Conservation (phyloP, 129 eudicot genomes). For the Lactuca sativa region DNA sequence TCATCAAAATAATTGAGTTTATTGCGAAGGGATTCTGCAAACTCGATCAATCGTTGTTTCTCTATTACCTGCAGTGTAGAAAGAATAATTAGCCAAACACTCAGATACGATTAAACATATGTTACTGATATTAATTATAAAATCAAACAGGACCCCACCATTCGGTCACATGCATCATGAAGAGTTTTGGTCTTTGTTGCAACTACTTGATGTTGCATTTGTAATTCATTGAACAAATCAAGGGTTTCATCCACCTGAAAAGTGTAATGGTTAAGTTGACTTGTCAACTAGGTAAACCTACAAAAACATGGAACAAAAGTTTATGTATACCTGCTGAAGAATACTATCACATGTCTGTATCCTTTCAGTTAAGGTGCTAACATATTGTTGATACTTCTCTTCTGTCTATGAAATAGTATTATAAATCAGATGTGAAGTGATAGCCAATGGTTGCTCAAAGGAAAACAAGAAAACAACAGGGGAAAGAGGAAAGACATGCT, state of each 20-base stretch:
- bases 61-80: slow-evolving; percentile 67
- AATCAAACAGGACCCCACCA: slow-evolving; percentile 48
- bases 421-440: slow-evolving; percentile 22
- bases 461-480: slow-evolving; percentile 9
- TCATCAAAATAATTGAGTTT: slow-evolving; percentile 96
- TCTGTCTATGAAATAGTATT: slow-evolving; percentile 66
- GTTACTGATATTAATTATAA: neutral
- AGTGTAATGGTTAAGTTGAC: slow-evolving; percentile 8
- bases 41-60: slow-evolving; percentile 87
- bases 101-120: slow-evolving; percentile 5
- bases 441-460: slow-evolving; percentile 17
- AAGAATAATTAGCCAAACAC: neutral
- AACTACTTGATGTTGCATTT: slow-evolving; percentile 94
- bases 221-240: slow-evolving; percentile 86
- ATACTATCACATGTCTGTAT: slow-evolving; percentile 92
- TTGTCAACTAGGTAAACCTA: slow-evolving; percentile 20
- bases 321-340: slow-evolving; percentile 60
- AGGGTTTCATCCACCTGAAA: slow-evolving; percentile 98
- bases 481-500: slow-evolving; percentile 21
- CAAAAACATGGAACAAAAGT: no score
- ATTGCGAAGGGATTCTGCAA: slow-evolving; percentile 93
- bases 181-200: slow-evolving; percentile 96
- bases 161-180: slow-evolving; percentile 95
- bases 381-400: slow-evolving; percentile 95
- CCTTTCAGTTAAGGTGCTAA: slow-evolving; percentile 77